Evolutionary conservation across 257 asterid species (phyloP).

Genomic region (Capsicum chinense): DNA sequence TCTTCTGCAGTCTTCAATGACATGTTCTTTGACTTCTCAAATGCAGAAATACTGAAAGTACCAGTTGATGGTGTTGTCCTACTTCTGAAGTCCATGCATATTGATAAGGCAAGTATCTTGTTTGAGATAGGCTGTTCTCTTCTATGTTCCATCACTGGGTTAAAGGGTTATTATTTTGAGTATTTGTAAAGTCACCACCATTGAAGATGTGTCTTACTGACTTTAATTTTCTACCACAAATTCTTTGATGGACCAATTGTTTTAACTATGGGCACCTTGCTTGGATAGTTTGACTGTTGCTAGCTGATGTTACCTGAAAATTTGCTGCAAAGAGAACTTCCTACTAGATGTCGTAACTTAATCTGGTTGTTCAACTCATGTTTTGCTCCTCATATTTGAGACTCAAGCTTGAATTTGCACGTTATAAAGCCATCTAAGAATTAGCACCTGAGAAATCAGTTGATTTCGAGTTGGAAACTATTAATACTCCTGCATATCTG

Average conservation of each 20-base stretch:
- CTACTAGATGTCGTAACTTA: background rate
- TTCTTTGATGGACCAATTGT: constrained; percentile 10
- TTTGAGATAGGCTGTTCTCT: background rate
- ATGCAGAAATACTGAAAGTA: constrained; percentile 83
- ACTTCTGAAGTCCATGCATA: constrained; percentile 90
- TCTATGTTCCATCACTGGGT: background rate
- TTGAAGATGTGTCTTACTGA: background rate
- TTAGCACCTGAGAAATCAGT: background rate
- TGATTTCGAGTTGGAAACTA: background rate
- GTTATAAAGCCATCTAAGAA: background rate
- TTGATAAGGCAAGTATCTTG: constrained; percentile 65
- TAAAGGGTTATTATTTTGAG: background rate
- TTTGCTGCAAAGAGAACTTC: background rate
- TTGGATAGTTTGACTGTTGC: background rate
- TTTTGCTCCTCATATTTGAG: constrained; percentile 7
- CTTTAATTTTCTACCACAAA: constrained; percentile 5
- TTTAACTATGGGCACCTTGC: background rate
- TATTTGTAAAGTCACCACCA: background rate
- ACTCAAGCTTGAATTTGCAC: background rate
- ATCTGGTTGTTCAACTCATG: background rate
- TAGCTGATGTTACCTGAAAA: background rate
- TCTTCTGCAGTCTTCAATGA: constrained; percentile 84
- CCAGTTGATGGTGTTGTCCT: constrained; percentile 98
- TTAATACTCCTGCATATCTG: background rate
- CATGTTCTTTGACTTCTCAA: constrained; percentile 67